Conservation (phyloP, 768 basidiomycete genomes). For the Tricholoma matsutake region DNA sequence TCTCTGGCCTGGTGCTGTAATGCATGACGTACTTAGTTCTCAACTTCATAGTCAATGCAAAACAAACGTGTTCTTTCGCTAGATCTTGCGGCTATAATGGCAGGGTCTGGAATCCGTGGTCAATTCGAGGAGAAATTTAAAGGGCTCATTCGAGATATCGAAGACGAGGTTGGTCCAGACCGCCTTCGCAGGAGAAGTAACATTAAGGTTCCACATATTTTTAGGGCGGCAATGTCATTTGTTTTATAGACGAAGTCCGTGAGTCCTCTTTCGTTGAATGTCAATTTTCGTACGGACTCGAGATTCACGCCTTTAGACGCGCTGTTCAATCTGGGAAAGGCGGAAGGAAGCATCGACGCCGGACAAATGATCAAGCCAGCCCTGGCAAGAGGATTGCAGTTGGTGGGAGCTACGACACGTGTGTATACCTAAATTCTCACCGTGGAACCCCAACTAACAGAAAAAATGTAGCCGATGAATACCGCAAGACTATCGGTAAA, state of each 20-base stretch:
- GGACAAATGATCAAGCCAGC: slow-evolving; percentile 95
- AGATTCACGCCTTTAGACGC: slow-evolving; percentile 43
- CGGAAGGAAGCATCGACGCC: slow-evolving; percentile 89
- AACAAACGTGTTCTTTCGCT: slow-evolving; percentile 86
- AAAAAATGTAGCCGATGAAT: slow-evolving; percentile 65
- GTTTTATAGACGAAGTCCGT: slow-evolving; percentile 96
- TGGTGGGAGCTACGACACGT: slow-evolving; percentile 91
- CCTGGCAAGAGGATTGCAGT: slow-evolving; percentile 79
- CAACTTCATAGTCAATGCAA: slow-evolving; percentile 62
- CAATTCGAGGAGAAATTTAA: slow-evolving; percentile 96
- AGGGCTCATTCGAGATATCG: slow-evolving; percentile 84
- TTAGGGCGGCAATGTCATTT: slow-evolving; percentile 75
- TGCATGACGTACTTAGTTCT: neutral
- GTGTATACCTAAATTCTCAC: slow-evolving; percentile 23
- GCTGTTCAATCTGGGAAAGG: slow-evolving; percentile 85
- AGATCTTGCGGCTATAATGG: slow-evolving; percentile 80
- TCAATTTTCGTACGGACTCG: neutral
- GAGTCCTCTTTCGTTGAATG: slow-evolving; percentile 29
- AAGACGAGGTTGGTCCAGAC: slow-evolving; percentile 59
- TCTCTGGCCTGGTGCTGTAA: neutral
- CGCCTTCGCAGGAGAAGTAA: slow-evolving; percentile 2
- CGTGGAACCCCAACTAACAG: neutral
- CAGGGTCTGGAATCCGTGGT: slow-evolving; percentile 87
- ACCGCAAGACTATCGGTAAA: slow-evolving; percentile 87
- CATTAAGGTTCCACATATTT: slow-evolving; percentile 6